Base-by-base conservation (phyloP, 73 alveolate species). In the Blepharisma stoltei region DNA sequence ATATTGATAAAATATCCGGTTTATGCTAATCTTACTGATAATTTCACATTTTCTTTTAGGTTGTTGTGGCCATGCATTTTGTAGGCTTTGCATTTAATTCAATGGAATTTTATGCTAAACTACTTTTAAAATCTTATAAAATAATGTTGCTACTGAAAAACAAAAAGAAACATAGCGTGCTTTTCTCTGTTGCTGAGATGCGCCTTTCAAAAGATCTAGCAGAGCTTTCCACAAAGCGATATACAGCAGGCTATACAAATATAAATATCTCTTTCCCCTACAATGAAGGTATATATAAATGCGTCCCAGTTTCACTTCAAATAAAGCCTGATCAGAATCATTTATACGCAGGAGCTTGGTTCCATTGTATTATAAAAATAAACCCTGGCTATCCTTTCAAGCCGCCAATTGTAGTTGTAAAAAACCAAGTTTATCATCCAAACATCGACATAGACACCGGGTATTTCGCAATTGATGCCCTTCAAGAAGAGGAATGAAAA, bases 161-260 rank as follows among this genome's bases (percentile, higher is more conserved):
- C 41, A 32, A 32, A 32, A 32, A 32, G 41, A 32, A 32, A 32
- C 41, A 32, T 3, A 32, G 41, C 3, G 41, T 32, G 66, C 66
- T 52, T 4, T 52, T 52, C n/a, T 52, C 66, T 20, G 66, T 52
- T 14, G 66, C 66, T 20, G 23, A 20, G n/a, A 11, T 52, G 27
- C 66, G 66, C 3, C 66, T 52, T 1, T 14, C n/a, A 52, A 52
- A 52, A 52, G 66, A 52, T 20, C 66, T 52, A 11, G 66, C n/a
- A 11, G 66, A 52, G 66, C 66, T 52, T 52, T 52, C 66, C n/a
- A 52, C 66, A 11, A 52, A 20, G 23, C 66, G 66, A 14, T 52
- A 14, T 52, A 14, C 66, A 52, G 66, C 66, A 52, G 23, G 23
- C 23, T 20, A 52, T 52, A 20, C 66, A 52, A 52, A 52, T 20